These are phyloP conservation scores for Straminergon stramineum DNA, from an alignment of 225 moss, liverwort and hornwort species.

Conservation along the genomic window DNA sequence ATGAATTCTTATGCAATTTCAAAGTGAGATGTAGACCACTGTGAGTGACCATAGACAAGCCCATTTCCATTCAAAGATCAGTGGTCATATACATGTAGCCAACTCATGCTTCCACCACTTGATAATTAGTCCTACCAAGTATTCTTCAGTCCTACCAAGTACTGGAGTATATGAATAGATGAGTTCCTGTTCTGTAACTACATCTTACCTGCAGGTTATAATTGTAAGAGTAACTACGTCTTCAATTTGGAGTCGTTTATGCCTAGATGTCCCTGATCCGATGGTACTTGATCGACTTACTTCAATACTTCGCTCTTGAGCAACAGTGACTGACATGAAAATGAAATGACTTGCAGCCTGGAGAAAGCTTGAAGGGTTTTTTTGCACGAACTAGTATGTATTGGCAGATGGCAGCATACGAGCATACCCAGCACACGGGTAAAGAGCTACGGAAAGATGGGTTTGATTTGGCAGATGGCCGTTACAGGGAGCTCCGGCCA, in stretches of 20 bases:
- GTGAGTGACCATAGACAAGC: not conserved
- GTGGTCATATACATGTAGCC: not conserved
- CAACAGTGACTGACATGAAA: not conserved
- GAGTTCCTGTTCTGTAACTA: not conserved
- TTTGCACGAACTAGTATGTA: slow-evolving; percentile 73
- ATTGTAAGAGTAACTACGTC: not conserved
- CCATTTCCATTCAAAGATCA: not conserved
- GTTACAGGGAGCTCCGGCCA: slow-evolving; percentile 76
- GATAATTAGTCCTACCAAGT: not conserved
- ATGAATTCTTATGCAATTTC: not conserved
- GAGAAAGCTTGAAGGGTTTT: slow-evolving; percentile 65
- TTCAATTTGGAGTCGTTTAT: not conserved
- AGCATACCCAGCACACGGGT: slow-evolving; percentile 78
- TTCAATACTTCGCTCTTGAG: not conserved
- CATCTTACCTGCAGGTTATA: not conserved
- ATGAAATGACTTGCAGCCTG: slow-evolving; percentile 35
- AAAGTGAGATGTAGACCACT: not conserved
- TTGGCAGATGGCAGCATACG: slow-evolving; percentile 87
- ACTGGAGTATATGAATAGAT: not conserved
- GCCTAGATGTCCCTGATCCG: not conserved
- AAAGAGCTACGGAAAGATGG: slow-evolving; percentile 87
- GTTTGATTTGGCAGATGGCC: slow-evolving; percentile 74
- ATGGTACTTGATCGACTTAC: not conserved
- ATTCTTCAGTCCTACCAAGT: not conserved
- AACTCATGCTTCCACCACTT: not conserved